A percentile compares a stretch with the other conserved stretches of the same genome.
Evolutionary conservation across 1,284 basidiomycete genomes (phyloP).

Genomic region (Cryptococcus amylolentus): DNA sequence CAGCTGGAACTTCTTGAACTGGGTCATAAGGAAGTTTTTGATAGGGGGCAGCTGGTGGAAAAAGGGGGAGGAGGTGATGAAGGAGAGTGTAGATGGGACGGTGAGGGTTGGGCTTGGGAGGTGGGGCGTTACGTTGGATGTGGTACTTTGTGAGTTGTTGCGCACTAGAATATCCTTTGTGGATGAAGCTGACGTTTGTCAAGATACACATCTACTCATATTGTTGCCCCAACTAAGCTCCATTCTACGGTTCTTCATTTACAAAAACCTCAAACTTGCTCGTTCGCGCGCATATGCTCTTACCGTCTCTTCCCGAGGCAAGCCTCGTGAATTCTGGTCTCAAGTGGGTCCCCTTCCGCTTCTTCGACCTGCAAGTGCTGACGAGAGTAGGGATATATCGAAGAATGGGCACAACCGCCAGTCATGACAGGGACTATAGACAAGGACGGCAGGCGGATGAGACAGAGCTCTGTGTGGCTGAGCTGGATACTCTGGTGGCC

Average conservation of each 20-base stretch:
- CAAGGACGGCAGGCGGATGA: slow-evolving; percentile 20
- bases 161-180: background rate
- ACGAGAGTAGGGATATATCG: slow-evolving; percentile 62
- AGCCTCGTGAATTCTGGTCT: slow-evolving; percentile 74
- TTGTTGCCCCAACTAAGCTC: slow-evolving; percentile 66
- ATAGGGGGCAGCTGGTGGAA: slow-evolving; percentile 24
- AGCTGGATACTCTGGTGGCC: slow-evolving; percentile 55
- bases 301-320: slow-evolving; percentile 72
- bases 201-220: slow-evolving; percentile 71
- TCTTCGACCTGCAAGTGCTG: background rate
- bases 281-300: slow-evolving; percentile 68
- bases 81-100: slow-evolving; percentile 18
- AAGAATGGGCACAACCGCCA: slow-evolving; percentile 78
- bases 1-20: slow-evolving; percentile 39
- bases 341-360: slow-evolving; percentile 20
- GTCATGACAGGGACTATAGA: slow-evolving; percentile 20
- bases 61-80: slow-evolving; percentile 20
- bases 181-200: background rate
- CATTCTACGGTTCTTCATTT: slow-evolving; percentile 74
- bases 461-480: slow-evolving; percentile 36
- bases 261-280: slow-evolving; percentile 70
- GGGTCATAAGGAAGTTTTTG: slow-evolving; percentile 42
- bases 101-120: slow-evolving; percentile 31
- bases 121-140: slow-evolving; percentile 28
- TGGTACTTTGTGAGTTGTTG: slow-evolving; percentile 38